A percentile compares a stretch with the other conserved stretches of the same genome.
These are phyloP conservation scores for Clitocybe nebularis DNA, from an alignment of 1,284 basidiomycete genomes.

Conservation along the genomic window DNA sequence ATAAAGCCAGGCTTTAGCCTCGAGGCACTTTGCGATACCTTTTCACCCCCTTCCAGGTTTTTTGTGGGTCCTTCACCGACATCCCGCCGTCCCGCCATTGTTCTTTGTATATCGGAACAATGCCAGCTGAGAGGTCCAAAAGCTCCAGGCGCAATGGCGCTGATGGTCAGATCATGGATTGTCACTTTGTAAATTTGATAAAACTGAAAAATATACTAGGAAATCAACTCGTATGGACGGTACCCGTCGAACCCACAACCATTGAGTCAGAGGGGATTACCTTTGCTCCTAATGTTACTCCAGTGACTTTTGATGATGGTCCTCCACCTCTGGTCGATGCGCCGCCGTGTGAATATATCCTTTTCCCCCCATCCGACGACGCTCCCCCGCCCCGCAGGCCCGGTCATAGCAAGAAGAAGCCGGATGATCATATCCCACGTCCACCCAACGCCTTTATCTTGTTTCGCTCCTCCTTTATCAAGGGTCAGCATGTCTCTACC, in stretches of 20 bases:
- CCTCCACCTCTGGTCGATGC: slow-evolving; percentile 40
- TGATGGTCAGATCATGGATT: slow-evolving; percentile 35
- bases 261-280: slow-evolving; percentile 38
- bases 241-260: slow-evolving; percentile 41
- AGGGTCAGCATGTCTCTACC: slow-evolving; percentile 68
- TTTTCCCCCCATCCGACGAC: slow-evolving; percentile 35
- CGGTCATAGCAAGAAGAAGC: slow-evolving; percentile 61
- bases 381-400: slow-evolving; percentile 23
- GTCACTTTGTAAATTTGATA: slow-evolving; percentile 11
- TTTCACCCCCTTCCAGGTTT: slow-evolving; percentile 13
- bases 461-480: slow-evolving; percentile 80
- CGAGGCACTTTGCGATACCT: slow-evolving; percentile 23
- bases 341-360: slow-evolving; percentile 28
- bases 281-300: slow-evolving; percentile 57
- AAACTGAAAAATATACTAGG: slow-evolving; percentile 28
- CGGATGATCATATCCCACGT: slow-evolving; percentile 76
- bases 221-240: slow-evolving; percentile 49
- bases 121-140: slow-evolving; percentile 56
- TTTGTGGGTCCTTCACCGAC: slow-evolving; percentile 18
- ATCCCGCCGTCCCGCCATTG: slow-evolving; percentile 6
- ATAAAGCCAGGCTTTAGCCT: slow-evolving; percentile 19
- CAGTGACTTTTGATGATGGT: slow-evolving; percentile 55
- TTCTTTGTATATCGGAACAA: slow-evolving; percentile 20
- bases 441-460: slow-evolving; percentile 90
- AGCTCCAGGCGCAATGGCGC: slow-evolving; percentile 36